Evolutionary conservation across 345 rosid genomes (phyloP).

Genomic region (Turritis glabra): DNA sequence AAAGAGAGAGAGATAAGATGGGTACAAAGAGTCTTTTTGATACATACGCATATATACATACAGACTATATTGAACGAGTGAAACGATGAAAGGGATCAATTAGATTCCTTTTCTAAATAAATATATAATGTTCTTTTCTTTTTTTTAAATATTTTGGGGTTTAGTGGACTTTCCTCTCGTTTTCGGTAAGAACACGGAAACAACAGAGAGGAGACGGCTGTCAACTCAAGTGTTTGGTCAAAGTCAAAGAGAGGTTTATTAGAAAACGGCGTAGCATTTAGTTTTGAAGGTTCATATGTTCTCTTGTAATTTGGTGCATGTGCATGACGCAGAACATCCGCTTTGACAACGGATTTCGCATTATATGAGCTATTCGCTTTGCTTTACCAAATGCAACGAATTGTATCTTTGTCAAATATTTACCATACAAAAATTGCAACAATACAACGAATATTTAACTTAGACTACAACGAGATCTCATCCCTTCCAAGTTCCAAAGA

Average conservation of each 20-base stretch:
- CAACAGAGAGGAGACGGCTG: slow-evolving; percentile 33
- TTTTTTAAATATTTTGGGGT: background rate
- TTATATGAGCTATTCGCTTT: slow-evolving; percentile 4
- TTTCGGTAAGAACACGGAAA: slow-evolving; percentile 40
- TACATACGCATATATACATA: slow-evolving; percentile 30
- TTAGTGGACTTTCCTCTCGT: slow-evolving; percentile 31
- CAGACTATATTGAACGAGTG: slow-evolving; percentile 5
- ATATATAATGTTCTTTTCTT: too few species aligned
- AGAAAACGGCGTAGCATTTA: background rate
- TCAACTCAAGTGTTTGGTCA: slow-evolving; percentile 21
- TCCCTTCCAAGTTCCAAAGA: slow-evolving; percentile 18
- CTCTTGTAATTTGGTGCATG: slow-evolving; percentile 2
- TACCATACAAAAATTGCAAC: background rate
- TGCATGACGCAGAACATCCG: slow-evolving; percentile 28
- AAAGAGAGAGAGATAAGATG: slow-evolving; percentile 3
- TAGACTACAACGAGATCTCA: too few species aligned
- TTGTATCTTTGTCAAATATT: slow-evolving; percentile 2
- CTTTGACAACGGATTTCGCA: slow-evolving; percentile 19
- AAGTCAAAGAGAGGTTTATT: slow-evolving; percentile 11
- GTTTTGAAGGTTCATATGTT: background rate
- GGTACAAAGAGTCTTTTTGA: slow-evolving; percentile 15
- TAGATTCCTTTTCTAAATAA: background rate
- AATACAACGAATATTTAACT: background rate
- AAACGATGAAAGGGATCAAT: background rate
- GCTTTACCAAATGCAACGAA: slow-evolving; percentile 21